phyloP scores from a whole-genome alignment of 805 yeast genomes.

The Suhomyces xylopsoci region DNA sequence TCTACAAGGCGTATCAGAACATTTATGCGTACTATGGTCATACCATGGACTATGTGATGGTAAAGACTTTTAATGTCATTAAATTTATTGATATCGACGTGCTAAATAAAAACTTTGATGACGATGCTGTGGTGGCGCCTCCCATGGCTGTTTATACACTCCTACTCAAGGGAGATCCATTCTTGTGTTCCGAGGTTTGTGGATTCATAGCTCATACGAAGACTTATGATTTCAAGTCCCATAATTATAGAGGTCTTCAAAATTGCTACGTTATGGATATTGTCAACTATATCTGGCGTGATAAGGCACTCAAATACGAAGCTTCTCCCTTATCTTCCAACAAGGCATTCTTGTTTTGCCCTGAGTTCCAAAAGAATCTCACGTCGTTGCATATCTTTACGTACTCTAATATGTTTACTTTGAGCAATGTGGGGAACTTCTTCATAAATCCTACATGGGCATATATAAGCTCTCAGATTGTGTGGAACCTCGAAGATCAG shows the following conservation, averaged over 20 bases:
- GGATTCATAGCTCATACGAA: constrained; percentile 45
- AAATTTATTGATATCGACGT: constrained; percentile 7
- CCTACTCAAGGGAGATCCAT: constrained; percentile 42
- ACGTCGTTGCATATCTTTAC: constrained; percentile 29
- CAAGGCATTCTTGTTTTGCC: constrained; percentile 39
- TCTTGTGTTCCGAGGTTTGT: constrained; percentile 45
- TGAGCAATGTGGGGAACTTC: constrained; percentile 37
- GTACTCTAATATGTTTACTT: constrained; percentile 26
- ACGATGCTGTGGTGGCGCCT: constrained; percentile 31
- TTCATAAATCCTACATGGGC: constrained; percentile 54
- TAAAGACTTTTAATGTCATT: constrained; percentile 14
- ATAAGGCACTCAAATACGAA: constrained; percentile 45
- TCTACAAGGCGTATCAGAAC: not conserved
- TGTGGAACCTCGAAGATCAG: constrained; percentile 48
- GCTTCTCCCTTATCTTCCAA: constrained; percentile 22
- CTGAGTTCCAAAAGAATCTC: constrained; percentile 28
- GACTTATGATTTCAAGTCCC: constrained; percentile 23
- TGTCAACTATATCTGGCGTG: constrained; percentile 56
- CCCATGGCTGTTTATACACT: constrained; percentile 37
- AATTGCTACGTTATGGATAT: constrained; percentile 55
- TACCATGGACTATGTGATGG: constrained; percentile 5
- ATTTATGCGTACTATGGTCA: not conserved
- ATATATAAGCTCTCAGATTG: constrained; percentile 38
- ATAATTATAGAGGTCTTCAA: constrained; percentile 30
- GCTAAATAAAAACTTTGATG: constrained; percentile 9